Base-by-base conservation (phyloP, 805 yeast species). In the Candida hungchunana region DNA sequence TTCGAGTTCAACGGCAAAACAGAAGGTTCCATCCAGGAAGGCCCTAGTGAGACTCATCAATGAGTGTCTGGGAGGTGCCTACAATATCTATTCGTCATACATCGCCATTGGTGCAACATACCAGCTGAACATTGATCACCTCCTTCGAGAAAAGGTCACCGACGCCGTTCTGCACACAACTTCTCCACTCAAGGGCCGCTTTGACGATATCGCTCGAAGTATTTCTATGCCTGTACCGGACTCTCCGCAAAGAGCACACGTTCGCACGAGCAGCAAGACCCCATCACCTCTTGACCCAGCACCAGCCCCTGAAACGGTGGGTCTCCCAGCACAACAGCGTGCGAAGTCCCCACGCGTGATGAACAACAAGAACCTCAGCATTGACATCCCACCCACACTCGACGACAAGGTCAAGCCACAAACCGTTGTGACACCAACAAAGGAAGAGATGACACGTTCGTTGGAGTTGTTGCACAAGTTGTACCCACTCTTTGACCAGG, bases 101-200 rank as follows among this genome's bases (percentile, higher is more conserved):
- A 64, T 87, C 32, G 69, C 81, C 12, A 58, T 67, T 14, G 82
- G 82, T 13, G 74, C 95, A 0, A 82, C 89, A 0, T 75, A 68
- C 45, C 80, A 79, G 38, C 60, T 87, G 22, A 87, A 87, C 48
- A 75, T 87, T 32, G 81, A 80, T 43, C 78, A 73, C 48, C 49
- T 43, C 8, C 50, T 78, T 26, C 62, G 77, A 42, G 67, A 62
- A 24, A 53, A 63, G 25, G 69, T 77, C 17, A 58, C 70, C 0
- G 41, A 44, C 5, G 55, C 68, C 1, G 62, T 73, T 52, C 37
- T 65, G 6, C 60, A 62, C 39, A 63, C 71, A 2, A 44, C 53
- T 4, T 63, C 71, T 1, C 66, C 69, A 14, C 32, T 57, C 26
- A 44, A 26, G 30, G 34, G 17, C 16, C 48, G 34, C 19, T 46